phyloP scores from a whole-genome alignment of 73 alveolate genomes.

The Tetrahymena borealis region DNA sequence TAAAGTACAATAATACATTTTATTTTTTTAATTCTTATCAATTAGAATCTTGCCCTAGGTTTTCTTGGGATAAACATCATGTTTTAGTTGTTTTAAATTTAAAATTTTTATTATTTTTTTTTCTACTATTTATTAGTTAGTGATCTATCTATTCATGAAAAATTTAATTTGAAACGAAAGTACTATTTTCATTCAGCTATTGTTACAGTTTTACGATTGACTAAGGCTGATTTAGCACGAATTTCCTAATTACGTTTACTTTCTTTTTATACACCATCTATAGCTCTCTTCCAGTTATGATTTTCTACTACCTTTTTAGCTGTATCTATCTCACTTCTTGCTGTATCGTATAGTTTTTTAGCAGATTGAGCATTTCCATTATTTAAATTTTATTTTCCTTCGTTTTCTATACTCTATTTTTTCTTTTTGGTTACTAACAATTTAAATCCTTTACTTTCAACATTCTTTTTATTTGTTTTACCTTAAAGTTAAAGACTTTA shows the following conservation, averaged over 20 bases:
- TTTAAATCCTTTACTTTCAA: not conserved
- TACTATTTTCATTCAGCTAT: not conserved
- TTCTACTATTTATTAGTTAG: too few species aligned
- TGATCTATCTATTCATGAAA: too few species aligned
- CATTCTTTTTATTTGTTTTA: not conserved
- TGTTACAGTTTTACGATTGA: not conserved
- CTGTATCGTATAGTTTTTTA: not conserved
- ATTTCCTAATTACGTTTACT: not conserved
- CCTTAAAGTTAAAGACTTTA: not conserved
- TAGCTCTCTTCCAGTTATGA: not conserved
- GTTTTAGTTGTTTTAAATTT: not conserved
- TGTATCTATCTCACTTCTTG: not conserved
- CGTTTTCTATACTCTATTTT: not conserved
- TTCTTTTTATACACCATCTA: not conserved
- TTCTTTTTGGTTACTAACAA: not conserved
- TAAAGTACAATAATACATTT: too few species aligned
- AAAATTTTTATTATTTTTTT: too few species aligned
- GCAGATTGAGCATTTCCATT: not conserved
- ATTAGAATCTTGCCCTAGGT: too few species aligned
- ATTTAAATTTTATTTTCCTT: not conserved
- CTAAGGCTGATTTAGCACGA: not conserved
- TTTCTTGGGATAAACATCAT: too few species aligned
- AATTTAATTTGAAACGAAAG: not conserved
- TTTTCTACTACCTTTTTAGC: not conserved
- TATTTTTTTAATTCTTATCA: too few species aligned